These are phyloP conservation scores for Starmerella stigmatis DNA, from an alignment of 805 yeast species.

Conservation along the genomic window DNA sequence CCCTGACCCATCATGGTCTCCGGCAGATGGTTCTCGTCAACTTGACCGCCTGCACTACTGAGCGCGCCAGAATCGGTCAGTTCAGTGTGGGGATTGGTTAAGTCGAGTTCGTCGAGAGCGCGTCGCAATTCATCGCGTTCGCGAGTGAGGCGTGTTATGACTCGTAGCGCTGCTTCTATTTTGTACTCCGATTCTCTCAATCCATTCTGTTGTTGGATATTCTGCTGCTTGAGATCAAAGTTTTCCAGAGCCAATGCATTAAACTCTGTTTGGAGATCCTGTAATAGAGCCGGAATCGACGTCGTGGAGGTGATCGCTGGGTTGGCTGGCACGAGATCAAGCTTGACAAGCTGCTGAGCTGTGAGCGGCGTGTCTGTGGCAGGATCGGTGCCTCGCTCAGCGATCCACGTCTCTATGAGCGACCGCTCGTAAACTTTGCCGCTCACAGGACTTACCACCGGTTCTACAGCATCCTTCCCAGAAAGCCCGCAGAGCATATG, in stretches of 20 bases:
- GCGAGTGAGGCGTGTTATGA: background rate
- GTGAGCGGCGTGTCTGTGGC: slow-evolving; percentile 52
- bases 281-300: slow-evolving; percentile 68
- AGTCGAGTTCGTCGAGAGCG: background rate
- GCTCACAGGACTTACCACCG: slow-evolving; percentile 62
- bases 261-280: slow-evolving; percentile 79
- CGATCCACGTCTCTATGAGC: slow-evolving; percentile 50
- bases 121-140: slow-evolving; percentile 4
- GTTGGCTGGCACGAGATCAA: slow-evolving; percentile 24
- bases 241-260: slow-evolving; percentile 70
- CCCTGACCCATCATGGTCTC: too few species aligned
- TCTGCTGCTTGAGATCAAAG: background rate
- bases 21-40: too few species aligned
- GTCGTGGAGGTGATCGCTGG: slow-evolving; percentile 41
- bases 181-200: background rate
- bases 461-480: slow-evolving; percentile 56
- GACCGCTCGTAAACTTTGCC: slow-evolving; percentile 59
- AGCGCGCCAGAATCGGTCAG: too few species aligned
- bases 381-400: slow-evolving; percentile 66
- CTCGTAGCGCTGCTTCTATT: slow-evolving; percentile 2
- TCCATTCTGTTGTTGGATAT: background rate
- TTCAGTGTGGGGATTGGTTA: too few species aligned
- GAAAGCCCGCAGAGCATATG: slow-evolving; percentile 37
- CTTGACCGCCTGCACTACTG: too few species aligned
- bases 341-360: slow-evolving; percentile 27